Percentiles rank a stretch among this genome's conserved stretches.
phyloP scores from a whole-genome alignment of 2,329 filamentous ascomycete species.

The Alternaria tenuissima region DNA sequence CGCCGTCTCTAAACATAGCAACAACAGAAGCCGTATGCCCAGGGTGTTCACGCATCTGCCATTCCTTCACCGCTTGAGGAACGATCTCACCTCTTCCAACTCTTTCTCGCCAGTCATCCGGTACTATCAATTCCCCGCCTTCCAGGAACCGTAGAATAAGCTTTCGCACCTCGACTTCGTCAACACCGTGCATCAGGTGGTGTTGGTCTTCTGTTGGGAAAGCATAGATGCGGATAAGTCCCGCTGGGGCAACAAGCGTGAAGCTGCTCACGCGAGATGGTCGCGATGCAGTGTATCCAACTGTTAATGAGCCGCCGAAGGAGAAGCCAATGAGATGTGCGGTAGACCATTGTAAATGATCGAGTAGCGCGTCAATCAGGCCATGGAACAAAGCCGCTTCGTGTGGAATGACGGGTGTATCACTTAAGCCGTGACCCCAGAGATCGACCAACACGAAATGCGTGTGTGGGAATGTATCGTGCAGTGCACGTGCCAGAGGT shows the following conservation, averaged over 20 bases:
- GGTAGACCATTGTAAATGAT: slow-evolving; percentile 52
- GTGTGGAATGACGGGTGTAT: slow-evolving; percentile 57
- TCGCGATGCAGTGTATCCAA: slow-evolving; percentile 49
- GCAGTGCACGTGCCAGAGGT: slow-evolving; percentile 53
- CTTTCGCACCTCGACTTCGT: slow-evolving; percentile 44
- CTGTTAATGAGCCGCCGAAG: slow-evolving; percentile 56
- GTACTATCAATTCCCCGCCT: slow-evolving; percentile 54
- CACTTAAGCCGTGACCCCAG: slow-evolving; percentile 64
- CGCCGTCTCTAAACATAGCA: slow-evolving; percentile 58
- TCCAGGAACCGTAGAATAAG: slow-evolving; percentile 56
- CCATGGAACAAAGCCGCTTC: slow-evolving; percentile 54
- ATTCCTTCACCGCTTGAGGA: slow-evolving; percentile 57
- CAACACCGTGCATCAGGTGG: slow-evolving; percentile 32
- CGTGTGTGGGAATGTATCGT: slow-evolving; percentile 45
- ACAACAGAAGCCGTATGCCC: slow-evolving; percentile 59
- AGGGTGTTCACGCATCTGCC: slow-evolving; percentile 58
- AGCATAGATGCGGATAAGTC: slow-evolving; percentile 45
- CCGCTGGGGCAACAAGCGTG: slow-evolving; percentile 59
- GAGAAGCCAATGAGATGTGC: slow-evolving; percentile 61
- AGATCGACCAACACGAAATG: slow-evolving; percentile 59
- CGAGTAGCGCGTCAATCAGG: slow-evolving; percentile 53
- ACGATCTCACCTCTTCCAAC: slow-evolving; percentile 56
- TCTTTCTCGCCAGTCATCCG: slow-evolving; percentile 56
- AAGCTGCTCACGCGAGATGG: slow-evolving; percentile 46
- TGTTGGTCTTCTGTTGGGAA: slow-evolving; percentile 39